Evolutionary conservation across 2,329 filamentous ascomycete species (phyloP), one percentile per base, ranked within the genome.

Genomic region (Acrocalymma vagum): DNA sequence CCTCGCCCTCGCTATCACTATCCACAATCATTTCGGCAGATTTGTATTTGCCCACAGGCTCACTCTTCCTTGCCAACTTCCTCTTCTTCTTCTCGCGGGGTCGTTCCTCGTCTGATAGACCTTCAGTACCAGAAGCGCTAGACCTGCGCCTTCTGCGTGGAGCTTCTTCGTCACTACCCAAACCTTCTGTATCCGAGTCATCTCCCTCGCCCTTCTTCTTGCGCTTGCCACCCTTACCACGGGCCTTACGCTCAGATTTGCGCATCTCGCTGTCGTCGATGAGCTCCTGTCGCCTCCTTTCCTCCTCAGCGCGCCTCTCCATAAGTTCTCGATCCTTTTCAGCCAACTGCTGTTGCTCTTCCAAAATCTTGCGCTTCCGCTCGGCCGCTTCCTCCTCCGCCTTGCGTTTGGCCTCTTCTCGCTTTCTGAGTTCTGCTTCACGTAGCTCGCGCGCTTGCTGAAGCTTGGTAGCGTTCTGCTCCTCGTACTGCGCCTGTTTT

Each of bases 401-500:
- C 56, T 81, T 83, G 52, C 83, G 78, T 28, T 86, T 84, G 63
- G 86, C 85, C 51, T 91, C 91, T 65, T 96, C 91, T 6, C 90
- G 86, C 46, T 82, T 84, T 45, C 79, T 82, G 14, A 92, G 76
- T 67, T 96, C 92, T 4, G 85, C 87, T 58, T 97, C 88, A 37
- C 93, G 87, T 47, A 85, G 81, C 58, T 88, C 84, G 23, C 88
- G 82, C 6, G 94, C 92, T 37, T 90, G 85, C 48, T 87, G 83
- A 3, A 97, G 82, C 69, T 94, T 95, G 59, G 88, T 84, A 23
- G 91, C 90, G 66, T 97, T 96, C 75, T 89, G 90, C 59, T 91
- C 87, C 69, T 99, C 94, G 69, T 95, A 97, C 50, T 95, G 89
- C 49, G 83, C 86, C 68, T 99, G 94, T 54, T 83, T 87, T 52